These are phyloP conservation scores for Forsythia suspensa DNA, from an alignment of 257 asterid species.

Conservation along the genomic window DNA sequence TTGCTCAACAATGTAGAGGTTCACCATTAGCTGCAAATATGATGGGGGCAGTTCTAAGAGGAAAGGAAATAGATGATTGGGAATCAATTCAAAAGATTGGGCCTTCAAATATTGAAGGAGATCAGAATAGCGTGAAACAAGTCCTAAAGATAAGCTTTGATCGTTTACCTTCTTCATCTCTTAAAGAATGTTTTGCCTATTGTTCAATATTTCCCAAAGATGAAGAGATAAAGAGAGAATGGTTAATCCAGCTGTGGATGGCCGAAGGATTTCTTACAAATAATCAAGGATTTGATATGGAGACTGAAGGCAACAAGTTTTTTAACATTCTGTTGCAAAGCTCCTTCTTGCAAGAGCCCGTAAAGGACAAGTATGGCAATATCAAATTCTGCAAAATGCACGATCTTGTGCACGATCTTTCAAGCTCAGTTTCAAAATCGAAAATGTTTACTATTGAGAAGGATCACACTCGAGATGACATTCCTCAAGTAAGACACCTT, in stretches of 20 bases:
- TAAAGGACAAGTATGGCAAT: slow-evolving; percentile 6
- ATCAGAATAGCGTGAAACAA: not conserved
- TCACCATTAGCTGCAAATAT: slow-evolving; percentile 19
- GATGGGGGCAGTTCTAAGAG: not conserved
- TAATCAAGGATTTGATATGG: not conserved
- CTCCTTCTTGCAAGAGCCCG: slow-evolving; percentile 12
- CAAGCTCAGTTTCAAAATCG: slow-evolving; percentile 13
- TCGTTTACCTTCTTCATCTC: slow-evolving; percentile 21
- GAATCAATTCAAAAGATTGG: not conserved
- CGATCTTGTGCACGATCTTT: slow-evolving; percentile 20
- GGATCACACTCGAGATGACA: slow-evolving; percentile 4
- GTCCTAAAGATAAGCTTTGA: slow-evolving; percentile 36
- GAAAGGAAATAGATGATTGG: slow-evolving; percentile 17
- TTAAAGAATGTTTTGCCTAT: slow-evolving; percentile 40
- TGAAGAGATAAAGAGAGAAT: not conserved
- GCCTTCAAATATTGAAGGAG: not conserved
- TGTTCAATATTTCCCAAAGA: slow-evolving; percentile 27
- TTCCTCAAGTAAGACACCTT: not conserved
- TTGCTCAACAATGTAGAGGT: slow-evolving; percentile 20
- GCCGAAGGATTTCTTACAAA: slow-evolving; percentile 11
- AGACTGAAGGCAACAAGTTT: slow-evolving; percentile 3
- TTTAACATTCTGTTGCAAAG: slow-evolving; percentile 1
- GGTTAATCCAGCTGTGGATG: slow-evolving; percentile 27
- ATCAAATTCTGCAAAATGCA: slow-evolving; percentile 14
- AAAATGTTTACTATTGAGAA: not conserved